Percentiles rank a stretch among this genome's conserved stretches.
These are phyloP conservation scores for Brassica carinata DNA, from an alignment of 345 rosid genomes.

Conservation along the genomic window DNA sequence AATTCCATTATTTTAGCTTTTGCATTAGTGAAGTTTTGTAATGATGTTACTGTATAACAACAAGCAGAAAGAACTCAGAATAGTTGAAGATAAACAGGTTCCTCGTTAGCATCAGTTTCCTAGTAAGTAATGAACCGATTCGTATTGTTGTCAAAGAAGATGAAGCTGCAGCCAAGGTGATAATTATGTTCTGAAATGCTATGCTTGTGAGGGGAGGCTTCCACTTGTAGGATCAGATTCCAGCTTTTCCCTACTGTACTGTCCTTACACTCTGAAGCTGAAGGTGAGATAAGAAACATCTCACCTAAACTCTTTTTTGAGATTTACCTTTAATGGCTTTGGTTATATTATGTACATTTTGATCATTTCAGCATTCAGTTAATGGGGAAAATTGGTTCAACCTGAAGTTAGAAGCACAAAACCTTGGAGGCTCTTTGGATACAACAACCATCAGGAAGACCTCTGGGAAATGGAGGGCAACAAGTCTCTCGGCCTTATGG, in stretches of 20 bases:
- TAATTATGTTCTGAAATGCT: not conserved
- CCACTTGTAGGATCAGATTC: conserved; percentile 80
- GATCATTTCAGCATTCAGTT: conserved; percentile 54
- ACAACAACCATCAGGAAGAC: conserved; percentile 24
- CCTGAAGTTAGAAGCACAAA: conserved; percentile 51
- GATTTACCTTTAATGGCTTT: not conserved
- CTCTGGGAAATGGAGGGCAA: conserved; percentile 36
- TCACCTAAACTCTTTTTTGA: not conserved
- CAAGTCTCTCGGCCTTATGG: conserved; percentile 65
- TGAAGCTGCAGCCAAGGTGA: conserved; percentile 51
- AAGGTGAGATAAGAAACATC: conserved; percentile 18
- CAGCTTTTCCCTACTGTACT: conserved; percentile 66
- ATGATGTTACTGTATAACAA: conserved; percentile 62
- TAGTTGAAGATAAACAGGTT: conserved; percentile 59
- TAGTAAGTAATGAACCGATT: conserved; percentile 87
- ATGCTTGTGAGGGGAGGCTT: conserved; percentile 67
- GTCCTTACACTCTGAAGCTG: conserved; percentile 55
- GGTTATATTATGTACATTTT: not conserved
- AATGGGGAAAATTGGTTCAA: conserved; percentile 74
- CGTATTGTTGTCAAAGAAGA: conserved; percentile 80
- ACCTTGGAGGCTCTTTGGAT: conserved; percentile 24
- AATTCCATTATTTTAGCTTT: not conserved
- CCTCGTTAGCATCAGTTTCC: conserved; percentile 64
- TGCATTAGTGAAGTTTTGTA: not conserved
- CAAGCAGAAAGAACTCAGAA: conserved; percentile 69